Evolutionary conservation across 2,329 filamentous ascomycete genomes (phyloP).

Genomic region (Curvularia spicifera): DNA sequence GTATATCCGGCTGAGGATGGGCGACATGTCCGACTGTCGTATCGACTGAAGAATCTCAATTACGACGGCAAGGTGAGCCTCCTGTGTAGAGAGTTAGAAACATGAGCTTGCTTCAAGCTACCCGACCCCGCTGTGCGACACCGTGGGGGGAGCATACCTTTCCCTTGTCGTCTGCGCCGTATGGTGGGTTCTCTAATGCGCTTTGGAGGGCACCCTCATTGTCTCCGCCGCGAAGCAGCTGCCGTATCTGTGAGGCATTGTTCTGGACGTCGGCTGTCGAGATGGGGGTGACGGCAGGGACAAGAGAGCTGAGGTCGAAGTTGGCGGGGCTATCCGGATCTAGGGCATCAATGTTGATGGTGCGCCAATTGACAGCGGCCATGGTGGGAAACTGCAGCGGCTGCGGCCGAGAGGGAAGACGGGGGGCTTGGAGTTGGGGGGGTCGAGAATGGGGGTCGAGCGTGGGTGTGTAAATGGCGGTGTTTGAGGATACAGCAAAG

Average conservation of each 20-base stretch:
- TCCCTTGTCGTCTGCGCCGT: slow-evolving; percentile 60
- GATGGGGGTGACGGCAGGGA: slow-evolving; percentile 75
- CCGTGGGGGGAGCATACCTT: slow-evolving; percentile 51
- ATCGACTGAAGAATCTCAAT: slow-evolving; percentile 95
- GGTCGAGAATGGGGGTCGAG: neutral
- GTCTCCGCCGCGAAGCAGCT: slow-evolving; percentile 86
- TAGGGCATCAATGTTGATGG: slow-evolving; percentile 91
- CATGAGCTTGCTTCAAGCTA: slow-evolving; percentile 19
- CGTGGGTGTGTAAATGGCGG: slow-evolving; percentile 15
- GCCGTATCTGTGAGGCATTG: slow-evolving; percentile 80
- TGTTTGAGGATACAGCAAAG: slow-evolving; percentile 2
- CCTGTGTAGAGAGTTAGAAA: slow-evolving; percentile 59
- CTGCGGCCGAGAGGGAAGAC: neutral
- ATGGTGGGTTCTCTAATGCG: slow-evolving; percentile 85
- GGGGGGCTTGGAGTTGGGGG: slow-evolving; percentile 1
- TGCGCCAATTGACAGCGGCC: slow-evolving; percentile 71
- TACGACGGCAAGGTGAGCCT: slow-evolving; percentile 84
- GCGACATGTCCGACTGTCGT: slow-evolving; percentile 93
- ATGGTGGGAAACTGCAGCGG: slow-evolving; percentile 38
- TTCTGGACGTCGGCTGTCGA: slow-evolving; percentile 79
- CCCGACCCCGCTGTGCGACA: slow-evolving; percentile 33
- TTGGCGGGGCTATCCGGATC: slow-evolving; percentile 89
- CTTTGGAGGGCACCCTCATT: slow-evolving; percentile 83
- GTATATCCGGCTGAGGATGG: slow-evolving; percentile 83
- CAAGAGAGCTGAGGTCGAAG: slow-evolving; percentile 86